Conservation (phyloP, 1,139 yeast genomes). For the Kodamaea ohmeri region DNA sequence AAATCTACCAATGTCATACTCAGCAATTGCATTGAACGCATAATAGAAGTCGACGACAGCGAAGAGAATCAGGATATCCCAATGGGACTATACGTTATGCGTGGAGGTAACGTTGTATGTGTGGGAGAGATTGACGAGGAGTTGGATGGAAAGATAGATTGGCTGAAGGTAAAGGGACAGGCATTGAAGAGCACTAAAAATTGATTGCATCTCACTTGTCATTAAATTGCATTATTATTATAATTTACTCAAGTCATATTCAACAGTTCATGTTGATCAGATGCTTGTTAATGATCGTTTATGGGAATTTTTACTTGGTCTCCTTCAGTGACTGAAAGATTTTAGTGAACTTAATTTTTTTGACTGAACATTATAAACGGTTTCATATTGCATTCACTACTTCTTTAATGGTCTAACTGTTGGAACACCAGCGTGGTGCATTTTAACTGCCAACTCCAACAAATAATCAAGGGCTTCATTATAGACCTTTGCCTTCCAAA, state of each 20-base stretch:
- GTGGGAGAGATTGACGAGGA: constrained; percentile 68
- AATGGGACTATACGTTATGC: constrained; percentile 63
- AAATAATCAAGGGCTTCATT: constrained; percentile 92
- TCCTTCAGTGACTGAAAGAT: too few species aligned
- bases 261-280: constrained; percentile 2
- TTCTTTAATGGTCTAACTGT: constrained; percentile 22
- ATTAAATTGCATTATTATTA: too few species aligned
- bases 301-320: too few species aligned
- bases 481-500: constrained; percentile 89
- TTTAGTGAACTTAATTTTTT: too few species aligned
- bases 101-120: constrained; percentile 83
- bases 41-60: constrained; percentile 39
- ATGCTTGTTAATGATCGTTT: too few species aligned
- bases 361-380: too few species aligned
- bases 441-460: constrained; percentile 78
- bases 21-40: constrained; percentile 55
- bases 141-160: constrained; percentile 49
- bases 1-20: constrained; percentile 73
- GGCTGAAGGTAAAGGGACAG: constrained; percentile 49
- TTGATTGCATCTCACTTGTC: constrained; percentile 18
- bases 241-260: neutral
- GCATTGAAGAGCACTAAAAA: constrained; percentile 43
- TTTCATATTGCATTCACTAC: too few species aligned
- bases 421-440: constrained; percentile 63
- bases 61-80: constrained; percentile 48